Conservation (phyloP, 2,329 filamentous ascomycete species). For the Xylaria sp. region DNA sequence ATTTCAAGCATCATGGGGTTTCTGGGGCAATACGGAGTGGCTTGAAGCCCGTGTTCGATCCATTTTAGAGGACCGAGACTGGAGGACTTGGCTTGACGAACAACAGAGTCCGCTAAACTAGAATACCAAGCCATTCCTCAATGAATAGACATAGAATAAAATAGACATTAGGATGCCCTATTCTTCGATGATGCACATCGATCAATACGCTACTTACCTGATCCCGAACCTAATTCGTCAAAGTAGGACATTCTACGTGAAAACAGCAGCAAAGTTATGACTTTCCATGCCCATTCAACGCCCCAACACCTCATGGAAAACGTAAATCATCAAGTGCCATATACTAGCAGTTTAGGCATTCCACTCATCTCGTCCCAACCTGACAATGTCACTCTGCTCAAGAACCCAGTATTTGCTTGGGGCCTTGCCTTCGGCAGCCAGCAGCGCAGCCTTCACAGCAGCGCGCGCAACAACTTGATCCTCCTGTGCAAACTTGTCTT, state of each 20-base stretch:
- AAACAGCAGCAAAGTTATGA: not conserved
- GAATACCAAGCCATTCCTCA: not conserved
- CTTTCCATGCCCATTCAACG: not conserved
- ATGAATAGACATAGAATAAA: not conserved
- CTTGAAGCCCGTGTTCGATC: conserved; percentile 63
- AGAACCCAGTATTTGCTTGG: conserved; percentile 70
- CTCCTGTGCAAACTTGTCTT: conserved; percentile 78
- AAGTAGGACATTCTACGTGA: not conserved
- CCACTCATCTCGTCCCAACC: conserved; percentile 70
- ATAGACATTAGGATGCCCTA: not conserved
- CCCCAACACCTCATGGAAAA: conserved; percentile 23
- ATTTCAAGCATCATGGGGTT: conserved; percentile 70
- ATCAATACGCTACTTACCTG: not conserved
- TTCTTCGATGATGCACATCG: not conserved
- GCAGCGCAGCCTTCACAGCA: conserved; percentile 67
- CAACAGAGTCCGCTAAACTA: conserved; percentile 27
- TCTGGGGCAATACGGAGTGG: conserved; percentile 70
- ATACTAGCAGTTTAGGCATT: conserved; percentile 42
- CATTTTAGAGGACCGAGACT: conserved; percentile 58
- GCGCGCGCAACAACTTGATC: conserved; percentile 76
- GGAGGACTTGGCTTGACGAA: conserved; percentile 57
- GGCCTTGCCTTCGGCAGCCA: conserved; percentile 69
- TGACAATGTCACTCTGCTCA: conserved; percentile 70
- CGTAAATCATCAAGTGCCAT: not conserved
- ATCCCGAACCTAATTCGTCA: not conserved